Conservation (phyloP, 2,329 filamentous ascomycete genomes). For the Cytospora leucostoma region DNA sequence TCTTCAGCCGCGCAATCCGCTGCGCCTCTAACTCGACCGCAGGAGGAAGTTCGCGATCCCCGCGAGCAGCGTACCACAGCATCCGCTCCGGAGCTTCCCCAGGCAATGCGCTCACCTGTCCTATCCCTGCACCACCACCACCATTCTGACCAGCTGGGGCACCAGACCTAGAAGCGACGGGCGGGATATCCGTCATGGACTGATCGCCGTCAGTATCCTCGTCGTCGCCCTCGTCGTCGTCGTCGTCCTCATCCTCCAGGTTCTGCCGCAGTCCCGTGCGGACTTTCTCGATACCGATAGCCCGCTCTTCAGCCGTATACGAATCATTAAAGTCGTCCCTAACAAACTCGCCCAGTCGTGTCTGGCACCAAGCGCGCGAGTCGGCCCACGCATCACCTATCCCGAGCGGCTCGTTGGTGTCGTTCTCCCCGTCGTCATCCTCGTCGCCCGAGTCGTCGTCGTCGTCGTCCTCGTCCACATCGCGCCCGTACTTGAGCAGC, state of each 20-base stretch:
- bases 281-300: conserved; percentile 66
- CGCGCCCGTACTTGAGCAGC: conserved; percentile 45
- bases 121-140: not conserved
- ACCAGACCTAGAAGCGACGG: conserved; percentile 4
- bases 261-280: conserved; percentile 67
- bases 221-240: conserved; percentile 57
- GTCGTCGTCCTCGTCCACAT: conserved; percentile 30
- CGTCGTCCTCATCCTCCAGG: conserved; percentile 53
- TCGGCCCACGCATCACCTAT: conserved; percentile 43
- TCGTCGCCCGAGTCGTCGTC: conserved; percentile 34
- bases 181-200: conserved; percentile 29
- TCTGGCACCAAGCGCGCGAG: conserved; percentile 36
- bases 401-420: conserved; percentile 38
- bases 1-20: not conserved
- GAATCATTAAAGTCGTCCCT: conserved; percentile 58
- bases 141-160: conserved; percentile 17
- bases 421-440: conserved; percentile 42
- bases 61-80: conserved; percentile 17
- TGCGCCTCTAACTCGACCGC: conserved; percentile 16
- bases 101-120: conserved; percentile 1
- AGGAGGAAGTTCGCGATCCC: conserved; percentile 15
- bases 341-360: conserved; percentile 42
- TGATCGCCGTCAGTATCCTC: conserved; percentile 51
- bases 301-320: conserved; percentile 72
- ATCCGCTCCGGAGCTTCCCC: conserved; percentile 18